Conservation (phyloP, 2,329 filamentous ascomycete genomes). For the Botrytis aclada region DNA sequence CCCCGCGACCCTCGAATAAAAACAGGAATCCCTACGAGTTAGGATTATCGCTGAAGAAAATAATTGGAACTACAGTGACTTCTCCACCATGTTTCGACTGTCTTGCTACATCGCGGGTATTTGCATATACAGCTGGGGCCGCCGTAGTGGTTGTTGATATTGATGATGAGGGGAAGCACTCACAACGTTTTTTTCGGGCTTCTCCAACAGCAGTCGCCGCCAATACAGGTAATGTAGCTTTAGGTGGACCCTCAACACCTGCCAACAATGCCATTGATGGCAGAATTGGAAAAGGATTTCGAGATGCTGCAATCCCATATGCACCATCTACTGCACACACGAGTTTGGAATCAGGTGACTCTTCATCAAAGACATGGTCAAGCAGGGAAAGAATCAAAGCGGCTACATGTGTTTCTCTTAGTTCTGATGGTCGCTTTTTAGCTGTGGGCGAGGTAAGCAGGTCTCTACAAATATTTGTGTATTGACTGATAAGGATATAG, state of each 20-base stretch:
- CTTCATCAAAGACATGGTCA: constrained; percentile 72
- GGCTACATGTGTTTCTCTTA: constrained; percentile 85
- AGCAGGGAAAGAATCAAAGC: constrained; percentile 92
- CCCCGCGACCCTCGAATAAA: constrained; percentile 58
- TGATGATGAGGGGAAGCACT: constrained; percentile 59
- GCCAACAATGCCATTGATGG: constrained; percentile 61
- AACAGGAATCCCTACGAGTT: constrained; percentile 51
- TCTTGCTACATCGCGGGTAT: constrained; percentile 64
- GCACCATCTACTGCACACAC: constrained; percentile 39
- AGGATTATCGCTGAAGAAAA: constrained; percentile 71
- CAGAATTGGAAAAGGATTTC: constrained; percentile 53
- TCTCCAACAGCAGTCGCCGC: constrained; percentile 71
- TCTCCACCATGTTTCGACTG: constrained; percentile 84
- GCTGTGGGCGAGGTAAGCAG: constrained; percentile 76
- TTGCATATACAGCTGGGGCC: constrained; percentile 90
- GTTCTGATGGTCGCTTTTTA: constrained; percentile 79
- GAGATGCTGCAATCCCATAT: constrained; percentile 43
- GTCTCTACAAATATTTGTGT: constrained; percentile 13
- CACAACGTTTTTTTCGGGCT: constrained; percentile 88
- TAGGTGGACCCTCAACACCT: constrained; percentile 50
- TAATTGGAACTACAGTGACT: constrained; percentile 86
- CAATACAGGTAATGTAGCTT: constrained; percentile 51
- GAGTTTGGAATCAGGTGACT: constrained; percentile 58
- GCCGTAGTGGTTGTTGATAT: constrained; percentile 88
- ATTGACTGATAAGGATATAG: constrained; percentile 41